A percentile compares a stretch with the other conserved stretches of the same genome.
Evolutionary conservation across 306 rosid species (phyloP).

Genomic region (Trifolium pratense): DNA sequence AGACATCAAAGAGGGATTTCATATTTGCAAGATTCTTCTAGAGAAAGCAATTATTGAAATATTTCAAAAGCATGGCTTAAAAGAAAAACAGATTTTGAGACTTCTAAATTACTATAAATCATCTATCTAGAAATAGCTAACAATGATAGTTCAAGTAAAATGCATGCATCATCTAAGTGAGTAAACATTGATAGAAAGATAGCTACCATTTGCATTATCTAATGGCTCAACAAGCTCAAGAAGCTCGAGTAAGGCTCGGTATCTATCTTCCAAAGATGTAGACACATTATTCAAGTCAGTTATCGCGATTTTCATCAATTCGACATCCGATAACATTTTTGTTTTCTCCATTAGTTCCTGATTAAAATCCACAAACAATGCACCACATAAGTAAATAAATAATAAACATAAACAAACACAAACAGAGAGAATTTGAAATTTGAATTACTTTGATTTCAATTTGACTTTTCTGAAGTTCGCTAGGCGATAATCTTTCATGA

Average conservation of each 20-base stretch:
- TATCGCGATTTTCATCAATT: constrained; percentile 79
- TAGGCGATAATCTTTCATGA: constrained; percentile 52
- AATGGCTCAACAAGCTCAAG: constrained; percentile 80
- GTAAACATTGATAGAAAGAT: constrained; percentile 20
- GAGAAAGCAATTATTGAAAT: neutral
- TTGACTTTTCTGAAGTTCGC: constrained; percentile 64
- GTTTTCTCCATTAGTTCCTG: constrained; percentile 78
- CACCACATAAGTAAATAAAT: constrained; percentile 3
- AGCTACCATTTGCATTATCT: constrained; percentile 82
- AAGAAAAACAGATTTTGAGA: constrained; percentile 8
- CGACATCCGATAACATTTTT: constrained; percentile 77
- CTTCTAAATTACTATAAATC: neutral
- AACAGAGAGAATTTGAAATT: neutral
- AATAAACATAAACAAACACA: neutral
- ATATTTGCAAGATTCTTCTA: neutral
- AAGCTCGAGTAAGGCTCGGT: constrained; percentile 80
- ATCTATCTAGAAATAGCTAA: constrained; percentile 14
- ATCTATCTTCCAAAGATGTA: constrained; percentile 69
- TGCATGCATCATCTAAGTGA: neutral
- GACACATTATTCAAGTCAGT: constrained; percentile 76
- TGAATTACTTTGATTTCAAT: constrained; percentile 69
- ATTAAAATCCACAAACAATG: constrained; percentile 7
- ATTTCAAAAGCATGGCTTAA: neutral
- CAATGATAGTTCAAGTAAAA: constrained; percentile 2
- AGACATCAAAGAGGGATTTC: neutral